Conservation (phyloP, 768 basidiomycete genomes). For the Crassisporium funariophilum region DNA sequence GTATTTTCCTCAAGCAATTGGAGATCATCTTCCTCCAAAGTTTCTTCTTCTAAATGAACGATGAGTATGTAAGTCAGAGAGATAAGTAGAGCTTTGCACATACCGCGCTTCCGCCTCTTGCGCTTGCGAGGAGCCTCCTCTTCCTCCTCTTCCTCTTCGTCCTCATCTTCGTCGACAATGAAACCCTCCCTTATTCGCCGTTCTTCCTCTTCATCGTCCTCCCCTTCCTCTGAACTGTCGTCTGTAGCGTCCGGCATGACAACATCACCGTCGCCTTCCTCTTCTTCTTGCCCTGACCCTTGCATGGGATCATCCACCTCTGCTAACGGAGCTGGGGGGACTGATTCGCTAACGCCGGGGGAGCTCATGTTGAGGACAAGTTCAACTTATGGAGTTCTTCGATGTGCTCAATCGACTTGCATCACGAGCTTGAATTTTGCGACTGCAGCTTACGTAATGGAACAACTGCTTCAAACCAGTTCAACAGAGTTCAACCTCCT, state of each 20-base stretch:
- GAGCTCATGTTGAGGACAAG: conserved; percentile 55
- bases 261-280: conserved; percentile 58
- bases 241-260: conserved; percentile 59
- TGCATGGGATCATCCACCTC: conserved; percentile 66
- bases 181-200: conserved; percentile 83
- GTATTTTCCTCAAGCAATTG: conserved; percentile 90
- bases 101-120: conserved; percentile 66
- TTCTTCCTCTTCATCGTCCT: conserved; percentile 90
- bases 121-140: conserved; percentile 58
- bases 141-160: conserved; percentile 70
- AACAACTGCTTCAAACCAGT: no score
- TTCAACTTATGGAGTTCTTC: conserved; percentile 24
- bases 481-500: no score
- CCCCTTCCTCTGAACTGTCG: conserved; percentile 82
- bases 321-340: conserved; percentile 26
- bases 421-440: conserved; percentile 19
- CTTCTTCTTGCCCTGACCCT: conserved; percentile 53
- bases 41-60: conserved; percentile 62
- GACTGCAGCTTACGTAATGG: conserved; percentile 23
- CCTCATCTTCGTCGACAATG: conserved; percentile 90
- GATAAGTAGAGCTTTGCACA: conserved; percentile 20
- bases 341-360: conserved; percentile 40
- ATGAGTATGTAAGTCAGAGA: conserved; percentile 13
- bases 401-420: no score
- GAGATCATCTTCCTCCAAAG: conserved; percentile 91